phyloP scores from a whole-genome alignment of 768 basidiomycete genomes.

The Agaricus blazei region DNA sequence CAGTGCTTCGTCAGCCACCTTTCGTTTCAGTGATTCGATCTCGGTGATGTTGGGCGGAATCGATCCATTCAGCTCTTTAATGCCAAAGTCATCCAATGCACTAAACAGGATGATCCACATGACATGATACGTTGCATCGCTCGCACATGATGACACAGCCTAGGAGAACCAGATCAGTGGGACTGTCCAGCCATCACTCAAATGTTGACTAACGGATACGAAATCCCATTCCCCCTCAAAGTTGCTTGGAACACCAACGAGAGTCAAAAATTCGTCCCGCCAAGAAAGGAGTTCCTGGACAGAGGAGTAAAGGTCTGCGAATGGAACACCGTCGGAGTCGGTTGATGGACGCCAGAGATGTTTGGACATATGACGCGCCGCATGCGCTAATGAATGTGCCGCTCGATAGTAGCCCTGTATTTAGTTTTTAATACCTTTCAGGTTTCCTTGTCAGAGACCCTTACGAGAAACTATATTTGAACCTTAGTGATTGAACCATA shows the following conservation, averaged over 20 bases:
- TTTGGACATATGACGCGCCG: slow-evolving; percentile 76
- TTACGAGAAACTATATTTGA: slow-evolving; percentile 58
- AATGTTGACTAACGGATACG: slow-evolving; percentile 42
- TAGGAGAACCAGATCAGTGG: slow-evolving; percentile 16
- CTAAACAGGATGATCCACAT: slow-evolving; percentile 86
- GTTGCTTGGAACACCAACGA: slow-evolving; percentile 83
- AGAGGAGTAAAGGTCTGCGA: slow-evolving; percentile 55
- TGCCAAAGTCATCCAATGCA: slow-evolving; percentile 80
- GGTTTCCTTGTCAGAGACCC: slow-evolving; percentile 19
- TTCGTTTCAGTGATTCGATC: slow-evolving; percentile 60
- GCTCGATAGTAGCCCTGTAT: slow-evolving; percentile 78
- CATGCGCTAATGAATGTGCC: slow-evolving; percentile 77
- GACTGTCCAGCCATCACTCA: background rate
- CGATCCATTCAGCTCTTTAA: slow-evolving; percentile 60
- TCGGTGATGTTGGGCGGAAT: slow-evolving; percentile 34
- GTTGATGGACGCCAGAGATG: slow-evolving; percentile 77
- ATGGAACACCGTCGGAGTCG: slow-evolving; percentile 72
- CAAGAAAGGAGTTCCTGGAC: slow-evolving; percentile 59
- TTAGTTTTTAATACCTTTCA: slow-evolving; percentile 14
- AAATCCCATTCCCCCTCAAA: slow-evolving; percentile 90
- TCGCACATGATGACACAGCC: slow-evolving; percentile 61
- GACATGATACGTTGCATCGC: slow-evolving; percentile 86
- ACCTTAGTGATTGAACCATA: slow-evolving; percentile 12
- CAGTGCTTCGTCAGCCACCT: slow-evolving; percentile 75
- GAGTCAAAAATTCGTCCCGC: slow-evolving; percentile 69